Base-by-base conservation (phyloP, 2,329 filamentous ascomycete species). In the Paracoccidioides brasiliensis region DNA sequence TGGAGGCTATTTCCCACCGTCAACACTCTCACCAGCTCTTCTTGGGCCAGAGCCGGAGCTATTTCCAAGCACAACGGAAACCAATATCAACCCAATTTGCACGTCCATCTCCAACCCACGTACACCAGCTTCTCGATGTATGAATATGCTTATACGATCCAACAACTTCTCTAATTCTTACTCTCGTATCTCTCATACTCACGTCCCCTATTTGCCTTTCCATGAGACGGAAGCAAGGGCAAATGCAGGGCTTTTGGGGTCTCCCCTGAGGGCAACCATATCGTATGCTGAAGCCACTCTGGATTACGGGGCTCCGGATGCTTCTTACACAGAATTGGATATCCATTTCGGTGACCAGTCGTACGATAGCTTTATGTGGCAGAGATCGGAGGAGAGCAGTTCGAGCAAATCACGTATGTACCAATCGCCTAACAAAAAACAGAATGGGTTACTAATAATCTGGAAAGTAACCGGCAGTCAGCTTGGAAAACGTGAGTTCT, bases 1-100 rank as follows among this genome's bases (percentile, higher is more conserved):
- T 53, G 67, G 66, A 50, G 67, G 67, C 30, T 68, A 69, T 42
- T 68, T 70, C 57, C 60, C 66, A 8, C 65, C 69, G 43, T n/a
- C 44, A 3, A 49, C 38, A 2, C 52, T 56, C 28, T 43, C 55
- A 5, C 59, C 64, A 56, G 62, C 58, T 5, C 53, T 22, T 22
- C 22, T 61, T 28, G 63, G 62, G 49, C 61, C 62, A 45, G 61
- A 60, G 46, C 64, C 64, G 15, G 69, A 68, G 35, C 62, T 60
- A 61, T 59, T 60, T 55, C 49, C 65, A 59, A 55, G 61, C 7
- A 64, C 64, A 9, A 61, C 61, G 52, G 59, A 66, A 45, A 62
- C 64, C 44, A 62, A 62, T 53, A 61, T 64, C 32, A 59, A 62
- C 33, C 60, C 63, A 37, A 58, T 62, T 5, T 63, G 63, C 8